phyloP scores from a whole-genome alignment of 768 basidiomycete species.

The Serendipita indica region DNA sequence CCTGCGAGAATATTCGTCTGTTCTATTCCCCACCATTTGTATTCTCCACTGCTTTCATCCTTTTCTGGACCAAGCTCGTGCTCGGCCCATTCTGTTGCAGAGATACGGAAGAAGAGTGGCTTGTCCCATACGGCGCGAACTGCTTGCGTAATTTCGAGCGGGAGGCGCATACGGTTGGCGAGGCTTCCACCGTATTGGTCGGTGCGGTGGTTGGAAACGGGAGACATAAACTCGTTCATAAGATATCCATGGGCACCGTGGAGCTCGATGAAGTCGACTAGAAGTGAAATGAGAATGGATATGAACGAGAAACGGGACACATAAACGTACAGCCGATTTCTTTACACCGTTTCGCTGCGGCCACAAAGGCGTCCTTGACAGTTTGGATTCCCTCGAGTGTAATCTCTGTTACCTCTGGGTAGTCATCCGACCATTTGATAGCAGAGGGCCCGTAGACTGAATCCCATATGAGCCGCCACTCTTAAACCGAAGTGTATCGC shows the following conservation, averaged over 20 bases:
- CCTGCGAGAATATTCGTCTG: constrained; percentile 49
- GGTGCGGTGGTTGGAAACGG: constrained; percentile 53
- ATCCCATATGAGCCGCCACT: constrained; percentile 20
- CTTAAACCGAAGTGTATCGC: constrained; percentile 3
- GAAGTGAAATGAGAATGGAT: not conserved
- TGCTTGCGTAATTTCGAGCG: constrained; percentile 39
- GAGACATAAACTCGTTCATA: constrained; percentile 53
- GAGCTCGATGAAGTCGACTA: constrained; percentile 58
- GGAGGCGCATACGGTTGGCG: constrained; percentile 56
- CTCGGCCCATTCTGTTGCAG: constrained; percentile 55
- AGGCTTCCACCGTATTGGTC: constrained; percentile 62
- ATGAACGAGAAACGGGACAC: constrained; percentile 12
- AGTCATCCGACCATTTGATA: constrained; percentile 38
- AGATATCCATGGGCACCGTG: constrained; percentile 64
- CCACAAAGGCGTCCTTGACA: constrained; percentile 46
- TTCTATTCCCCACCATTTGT: constrained; percentile 62
- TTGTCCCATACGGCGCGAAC: constrained; percentile 47
- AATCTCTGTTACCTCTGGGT: constrained; percentile 45
- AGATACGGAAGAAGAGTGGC: constrained; percentile 60
- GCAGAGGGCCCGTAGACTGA: constrained; percentile 51
- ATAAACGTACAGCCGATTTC: constrained; percentile 42
- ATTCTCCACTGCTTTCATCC: constrained; percentile 37
- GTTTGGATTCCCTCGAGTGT: constrained; percentile 37
- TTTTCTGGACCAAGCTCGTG: constrained; percentile 37
- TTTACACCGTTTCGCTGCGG: constrained; percentile 39